Evolutionary conservation across 352 stramenopile genomes (phyloP), one percentile per base, ranked within the genome.

Genomic region (Poterioochromonas sp.): DNA sequence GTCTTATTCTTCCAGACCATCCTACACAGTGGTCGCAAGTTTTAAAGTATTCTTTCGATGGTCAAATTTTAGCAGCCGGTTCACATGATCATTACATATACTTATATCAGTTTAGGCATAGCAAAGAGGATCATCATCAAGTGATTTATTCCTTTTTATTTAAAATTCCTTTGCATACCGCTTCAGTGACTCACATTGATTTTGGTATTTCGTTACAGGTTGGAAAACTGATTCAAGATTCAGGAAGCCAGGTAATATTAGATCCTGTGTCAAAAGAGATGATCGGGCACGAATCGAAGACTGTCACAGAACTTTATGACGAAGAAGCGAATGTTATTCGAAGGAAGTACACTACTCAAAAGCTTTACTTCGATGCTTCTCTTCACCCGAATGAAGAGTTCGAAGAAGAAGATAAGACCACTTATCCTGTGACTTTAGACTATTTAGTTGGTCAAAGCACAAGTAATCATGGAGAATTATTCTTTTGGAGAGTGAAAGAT

Each of bases 101-200:
- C 83, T 82, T 95, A 0, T 94, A 94, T 85, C 90, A 89, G 63
- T 88, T 90, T n/a, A 84, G 91, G n/a, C n/a, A n/a, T n/a, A n/a
- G n/a, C n/a, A n/a, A n/a, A n/a, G n/a, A n/a, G n/a, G n/a, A n/a
- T n/a, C n/a, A n/a, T n/a, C n/a, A n/a, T n/a, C n/a, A n/a, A n/a
- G n/a, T n/a, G n/a, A n/a, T n/a, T 80, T 68, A 37, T 35, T 26
- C 12, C 5, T 32, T 54, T 32, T 26, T 54, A 12, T 32, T 29
- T 26, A 68, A 32, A 5, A n/a, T 54, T 5, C 3, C 12, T 18
- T 5, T n/a, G 3, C 82, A 85, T 68, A 80, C 79, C 60, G 51
- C 44, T 0, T 81, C 63, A 26, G 70, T 86, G 8, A 90, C 87
- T 41, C 89, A 92, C 71, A 26, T 95, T 39, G 90, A 95, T 82